phyloP scores from a whole-genome alignment of 192 early-diverging fungal genomes.

The Gaertneriomyces semiglobifer region DNA sequence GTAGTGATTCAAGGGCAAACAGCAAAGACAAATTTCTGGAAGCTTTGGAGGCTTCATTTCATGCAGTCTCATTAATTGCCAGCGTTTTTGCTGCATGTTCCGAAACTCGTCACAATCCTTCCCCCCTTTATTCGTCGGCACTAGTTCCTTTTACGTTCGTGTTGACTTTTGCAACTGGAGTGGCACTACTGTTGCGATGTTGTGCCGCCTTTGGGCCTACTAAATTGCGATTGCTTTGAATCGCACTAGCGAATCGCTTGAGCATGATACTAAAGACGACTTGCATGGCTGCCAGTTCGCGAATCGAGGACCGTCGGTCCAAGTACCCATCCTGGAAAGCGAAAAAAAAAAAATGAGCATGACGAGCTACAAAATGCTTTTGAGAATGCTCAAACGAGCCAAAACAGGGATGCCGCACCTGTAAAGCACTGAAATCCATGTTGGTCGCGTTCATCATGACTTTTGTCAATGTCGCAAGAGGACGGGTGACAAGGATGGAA shows the following conservation, averaged over 20 bases:
- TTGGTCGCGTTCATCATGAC: constrained; percentile 15
- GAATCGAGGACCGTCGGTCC: background rate
- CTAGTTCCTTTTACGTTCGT: too few relatives aligned
- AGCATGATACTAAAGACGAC: constrained; percentile 8
- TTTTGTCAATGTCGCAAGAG: constrained; percentile 2
- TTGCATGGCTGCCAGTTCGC: constrained; percentile 19
- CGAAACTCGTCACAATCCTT: too few relatives aligned
- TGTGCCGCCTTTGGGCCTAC: background rate
- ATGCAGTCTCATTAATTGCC: too few relatives aligned
- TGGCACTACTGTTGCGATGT: background rate
- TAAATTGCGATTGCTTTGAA: background rate
- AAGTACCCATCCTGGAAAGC: constrained; percentile 15
- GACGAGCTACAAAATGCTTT: background rate
- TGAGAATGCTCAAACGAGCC: background rate
- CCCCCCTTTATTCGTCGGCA: too few relatives aligned
- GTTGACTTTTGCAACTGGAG: too few relatives aligned
- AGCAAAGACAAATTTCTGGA: too few relatives aligned
- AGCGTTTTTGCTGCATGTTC: too few relatives aligned
- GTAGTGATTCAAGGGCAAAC: too few relatives aligned
- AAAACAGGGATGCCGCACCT: background rate
- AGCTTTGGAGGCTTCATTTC: too few relatives aligned
- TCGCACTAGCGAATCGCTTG: background rate
- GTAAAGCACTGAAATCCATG: constrained; percentile 12
- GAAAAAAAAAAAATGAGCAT: background rate
- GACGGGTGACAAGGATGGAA: background rate